These are phyloP conservation scores for Sinapis alba DNA, from an alignment of 441 rosid species.

Conservation along the genomic window DNA sequence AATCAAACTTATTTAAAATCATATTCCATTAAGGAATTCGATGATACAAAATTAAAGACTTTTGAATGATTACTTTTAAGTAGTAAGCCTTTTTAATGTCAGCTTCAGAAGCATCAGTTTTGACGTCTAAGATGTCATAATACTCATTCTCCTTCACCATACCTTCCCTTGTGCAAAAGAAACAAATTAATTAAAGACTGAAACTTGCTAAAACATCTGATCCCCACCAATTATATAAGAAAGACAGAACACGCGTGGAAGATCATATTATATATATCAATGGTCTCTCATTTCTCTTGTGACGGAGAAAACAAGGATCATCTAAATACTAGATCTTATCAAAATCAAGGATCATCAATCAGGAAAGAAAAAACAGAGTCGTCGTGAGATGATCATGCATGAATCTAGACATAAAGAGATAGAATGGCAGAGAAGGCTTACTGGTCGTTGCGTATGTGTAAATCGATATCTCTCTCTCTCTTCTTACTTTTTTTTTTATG, in stretches of 20 bases:
- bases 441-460: constrained; percentile 25
- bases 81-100: constrained; percentile 97
- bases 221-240: not conserved
- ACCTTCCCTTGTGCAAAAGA: constrained; percentile 22
- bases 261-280: not conserved
- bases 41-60: not conserved
- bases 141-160: constrained; percentile 79
- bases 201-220: constrained; percentile 3
- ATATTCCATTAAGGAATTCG: not conserved
- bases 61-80: constrained; percentile 54
- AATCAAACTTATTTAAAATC: not conserved
- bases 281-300: not conserved
- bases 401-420: constrained; percentile 19
- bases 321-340: constrained; percentile 20
- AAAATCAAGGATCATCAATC: not conserved
- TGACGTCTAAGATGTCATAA: constrained; percentile 76
- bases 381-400: constrained; percentile 15
- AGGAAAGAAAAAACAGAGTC: not conserved
- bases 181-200: constrained; percentile 5
- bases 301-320: not conserved
- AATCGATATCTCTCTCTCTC: not conserved
- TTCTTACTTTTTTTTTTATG: no score
- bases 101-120: constrained; percentile 69
- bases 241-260: not conserved
- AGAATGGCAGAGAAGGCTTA: constrained; percentile 21